Conservation (phyloP, 2,329 filamentous ascomycete genomes). For the Scedosporium dehoogii region DNA sequence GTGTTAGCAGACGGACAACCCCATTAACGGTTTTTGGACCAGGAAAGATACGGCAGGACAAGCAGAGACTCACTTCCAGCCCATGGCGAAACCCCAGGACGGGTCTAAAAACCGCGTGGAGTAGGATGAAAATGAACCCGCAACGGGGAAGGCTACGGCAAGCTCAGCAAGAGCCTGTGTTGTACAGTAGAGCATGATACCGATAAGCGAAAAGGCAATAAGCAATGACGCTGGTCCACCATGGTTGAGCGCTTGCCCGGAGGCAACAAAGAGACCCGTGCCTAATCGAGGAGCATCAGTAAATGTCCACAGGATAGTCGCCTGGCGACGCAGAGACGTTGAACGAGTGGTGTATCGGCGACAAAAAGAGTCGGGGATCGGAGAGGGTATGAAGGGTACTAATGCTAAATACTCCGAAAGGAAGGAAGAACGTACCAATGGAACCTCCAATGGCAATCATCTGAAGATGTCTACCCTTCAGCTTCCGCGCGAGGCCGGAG, state of each 20-base stretch:
- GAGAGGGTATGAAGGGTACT: not conserved
- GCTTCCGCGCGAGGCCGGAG: constrained; percentile 62
- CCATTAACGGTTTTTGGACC: not conserved
- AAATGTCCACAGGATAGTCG: not conserved
- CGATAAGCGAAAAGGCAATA: constrained; percentile 70
- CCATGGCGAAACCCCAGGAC: constrained; percentile 92
- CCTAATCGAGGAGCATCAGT: constrained; percentile 29
- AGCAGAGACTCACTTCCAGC: constrained; percentile 62
- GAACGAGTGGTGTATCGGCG: not conserved
- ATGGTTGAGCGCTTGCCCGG: constrained; percentile 56
- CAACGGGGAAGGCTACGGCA: constrained; percentile 80
- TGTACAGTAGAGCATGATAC: constrained; percentile 82
- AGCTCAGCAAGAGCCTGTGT: constrained; percentile 88
- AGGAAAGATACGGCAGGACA: not conserved
- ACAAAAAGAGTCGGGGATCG: not conserved
- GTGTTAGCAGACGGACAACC: not conserved
- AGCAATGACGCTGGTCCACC: constrained; percentile 73
- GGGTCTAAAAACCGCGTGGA: constrained; percentile 88
- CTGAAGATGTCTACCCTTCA: constrained; percentile 81
- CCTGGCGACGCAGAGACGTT: not conserved
- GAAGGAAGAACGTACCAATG: constrained; percentile 47
- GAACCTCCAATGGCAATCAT: constrained; percentile 97
- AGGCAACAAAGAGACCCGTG: constrained; percentile 80
- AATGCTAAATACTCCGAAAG: not conserved
- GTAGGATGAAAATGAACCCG: constrained; percentile 85